phyloP scores from a whole-genome alignment of 129 eudicot species.

The Chrysanthemum lavandulifolium region DNA sequence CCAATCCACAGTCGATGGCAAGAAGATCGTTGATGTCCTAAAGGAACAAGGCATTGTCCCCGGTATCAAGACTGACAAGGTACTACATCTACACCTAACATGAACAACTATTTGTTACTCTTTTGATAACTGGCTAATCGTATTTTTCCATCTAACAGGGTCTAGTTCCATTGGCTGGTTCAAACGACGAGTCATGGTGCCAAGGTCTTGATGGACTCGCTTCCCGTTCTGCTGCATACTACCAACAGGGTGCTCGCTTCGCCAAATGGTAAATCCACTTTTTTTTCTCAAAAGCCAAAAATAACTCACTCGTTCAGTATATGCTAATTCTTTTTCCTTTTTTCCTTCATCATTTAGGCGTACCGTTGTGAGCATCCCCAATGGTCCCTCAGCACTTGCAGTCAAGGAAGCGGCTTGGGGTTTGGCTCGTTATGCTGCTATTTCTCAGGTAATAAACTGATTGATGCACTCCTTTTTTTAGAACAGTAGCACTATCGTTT shows the following conservation, averaged over 20 bases:
- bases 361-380: slow-evolving; percentile 86
- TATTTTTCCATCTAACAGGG: slow-evolving; percentile 42
- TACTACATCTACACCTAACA: slow-evolving; percentile 15
- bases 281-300: neutral
- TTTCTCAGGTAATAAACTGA: slow-evolving; percentile 57
- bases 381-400: slow-evolving; percentile 86
- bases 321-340: neutral
- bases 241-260: slow-evolving; percentile 86
- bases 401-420: slow-evolving; percentile 97
- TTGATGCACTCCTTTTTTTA: neutral
- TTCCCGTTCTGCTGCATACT: slow-evolving; percentile 86
- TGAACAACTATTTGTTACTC: neutral
- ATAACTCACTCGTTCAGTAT: neutral
- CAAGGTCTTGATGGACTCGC: slow-evolving; percentile 94
- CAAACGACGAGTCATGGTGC: slow-evolving; percentile 87
- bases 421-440: slow-evolving; percentile 84
- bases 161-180: slow-evolving; percentile 77
- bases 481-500: slow-evolving; percentile 1
- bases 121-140: neutral
- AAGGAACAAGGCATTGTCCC: slow-evolving; percentile 58
- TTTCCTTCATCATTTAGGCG: slow-evolving; percentile 49
- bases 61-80: slow-evolving; percentile 71
- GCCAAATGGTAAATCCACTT: slow-evolving; percentile 55
- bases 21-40: slow-evolving; percentile 57
- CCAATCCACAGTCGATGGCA: slow-evolving; percentile 67